phyloP scores from a whole-genome alignment of 108 stramenopile species.

The Cylindrotheca closterium region DNA sequence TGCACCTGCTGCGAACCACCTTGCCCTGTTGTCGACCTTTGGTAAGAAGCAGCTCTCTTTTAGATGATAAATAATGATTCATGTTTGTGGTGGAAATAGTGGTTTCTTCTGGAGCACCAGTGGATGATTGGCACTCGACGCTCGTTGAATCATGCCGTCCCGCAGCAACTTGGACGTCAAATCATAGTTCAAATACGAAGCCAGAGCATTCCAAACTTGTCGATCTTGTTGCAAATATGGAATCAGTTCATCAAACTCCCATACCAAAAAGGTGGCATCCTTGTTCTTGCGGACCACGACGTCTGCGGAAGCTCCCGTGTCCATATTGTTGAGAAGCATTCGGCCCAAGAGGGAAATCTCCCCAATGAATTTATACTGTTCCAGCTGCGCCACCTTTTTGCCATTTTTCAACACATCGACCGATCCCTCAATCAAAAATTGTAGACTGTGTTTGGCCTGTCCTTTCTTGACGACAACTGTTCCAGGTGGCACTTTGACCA shows the following conservation, averaged over 20 bases:
- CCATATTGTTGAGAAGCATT: not conserved
- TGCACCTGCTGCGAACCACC: conserved; percentile 19
- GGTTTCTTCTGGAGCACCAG: too few species aligned
- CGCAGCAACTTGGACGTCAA: conserved; percentile 1
- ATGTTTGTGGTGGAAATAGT: too few species aligned
- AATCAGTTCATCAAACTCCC: conserved; percentile 2
- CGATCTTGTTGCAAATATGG: not conserved
- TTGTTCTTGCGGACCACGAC: not conserved
- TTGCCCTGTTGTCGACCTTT: conserved; percentile 9
- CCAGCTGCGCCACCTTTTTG: not conserved
- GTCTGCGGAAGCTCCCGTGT: not conserved
- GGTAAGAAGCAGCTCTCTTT: too few species aligned
- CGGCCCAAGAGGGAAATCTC: not conserved
- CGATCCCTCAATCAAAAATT: conserved; percentile 3
- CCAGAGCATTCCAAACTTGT: not conserved
- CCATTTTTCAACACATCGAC: not conserved
- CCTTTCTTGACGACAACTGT: not conserved
- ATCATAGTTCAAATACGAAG: not conserved
- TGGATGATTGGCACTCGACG: too few species aligned
- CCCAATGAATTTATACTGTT: conserved; percentile 2
- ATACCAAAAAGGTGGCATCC: not conserved
- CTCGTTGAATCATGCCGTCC: not conserved
- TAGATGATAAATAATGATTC: too few species aligned
- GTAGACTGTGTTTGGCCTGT: not conserved
- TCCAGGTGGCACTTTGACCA: not conserved